Conservation (phyloP, 1,284 basidiomycete genomes). For the Fomitopsis pinicola region DNA sequence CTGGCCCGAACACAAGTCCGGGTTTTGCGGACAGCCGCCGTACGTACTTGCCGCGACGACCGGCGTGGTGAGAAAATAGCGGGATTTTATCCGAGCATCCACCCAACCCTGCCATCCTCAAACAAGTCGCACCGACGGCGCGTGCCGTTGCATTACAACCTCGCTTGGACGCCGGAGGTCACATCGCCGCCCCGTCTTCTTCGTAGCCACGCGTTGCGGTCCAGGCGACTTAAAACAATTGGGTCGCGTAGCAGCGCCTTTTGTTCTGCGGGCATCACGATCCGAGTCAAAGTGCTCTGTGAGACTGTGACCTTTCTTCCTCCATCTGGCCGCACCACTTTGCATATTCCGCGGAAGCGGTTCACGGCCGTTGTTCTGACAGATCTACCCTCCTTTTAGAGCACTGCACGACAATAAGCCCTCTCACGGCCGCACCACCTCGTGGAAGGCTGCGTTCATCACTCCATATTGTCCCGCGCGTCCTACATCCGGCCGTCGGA, state of each 20-base stretch:
- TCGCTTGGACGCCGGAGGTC: background rate
- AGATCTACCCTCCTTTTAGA: background rate
- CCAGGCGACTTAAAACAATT: background rate
- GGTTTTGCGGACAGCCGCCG: background rate
- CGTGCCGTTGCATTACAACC: background rate
- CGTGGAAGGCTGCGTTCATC: slow-evolving; percentile 4
- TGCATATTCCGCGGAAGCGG: background rate
- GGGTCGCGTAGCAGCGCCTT: background rate
- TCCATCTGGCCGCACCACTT: background rate
- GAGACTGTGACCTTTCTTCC: background rate
- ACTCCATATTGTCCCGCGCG: background rate
- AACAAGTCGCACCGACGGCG: background rate
- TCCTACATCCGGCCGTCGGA: background rate
- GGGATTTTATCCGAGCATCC: background rate
- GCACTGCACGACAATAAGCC: background rate
- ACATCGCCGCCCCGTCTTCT: background rate
- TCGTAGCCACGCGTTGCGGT: background rate
- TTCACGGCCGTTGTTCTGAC: background rate
- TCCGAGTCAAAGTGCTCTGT: background rate
- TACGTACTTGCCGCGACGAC: background rate
- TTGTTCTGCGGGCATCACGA: background rate
- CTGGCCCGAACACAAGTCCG: background rate
- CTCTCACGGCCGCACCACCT: background rate
- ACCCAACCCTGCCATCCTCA: background rate
- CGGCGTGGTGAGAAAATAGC: slow-evolving; percentile 4